These are phyloP conservation scores for Chionographis japonica DNA, from an alignment of 106 monocot genomes.

Conservation along the genomic window DNA sequence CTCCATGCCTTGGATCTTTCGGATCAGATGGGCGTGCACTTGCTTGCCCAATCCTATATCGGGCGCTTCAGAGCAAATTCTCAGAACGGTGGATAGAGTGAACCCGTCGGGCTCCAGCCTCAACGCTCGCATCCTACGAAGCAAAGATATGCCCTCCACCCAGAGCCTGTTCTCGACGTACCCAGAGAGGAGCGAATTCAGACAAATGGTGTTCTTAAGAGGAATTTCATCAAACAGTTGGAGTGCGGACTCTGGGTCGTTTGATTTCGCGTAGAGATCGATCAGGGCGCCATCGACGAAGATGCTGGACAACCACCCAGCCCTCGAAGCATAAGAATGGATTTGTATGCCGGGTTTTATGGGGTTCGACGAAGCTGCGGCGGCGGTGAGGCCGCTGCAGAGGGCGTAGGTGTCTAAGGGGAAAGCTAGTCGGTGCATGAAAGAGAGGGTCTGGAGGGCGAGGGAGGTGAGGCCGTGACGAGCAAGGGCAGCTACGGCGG, in stretches of 20 bases:
- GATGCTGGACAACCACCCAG: conserved; percentile 19
- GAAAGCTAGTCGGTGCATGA: conserved; percentile 12
- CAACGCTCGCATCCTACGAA: conserved; percentile 2
- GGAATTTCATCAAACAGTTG: conserved; percentile 29
- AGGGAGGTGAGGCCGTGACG: conserved; percentile 16
- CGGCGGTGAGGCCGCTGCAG: conserved; percentile 29
- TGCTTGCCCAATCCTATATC: conserved; percentile 15
- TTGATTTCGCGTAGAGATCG: conserved; percentile 10
- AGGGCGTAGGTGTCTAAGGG: conserved; percentile 20
- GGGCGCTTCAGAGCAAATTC: conserved; percentile 20
- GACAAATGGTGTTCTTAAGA: conserved; percentile 14
- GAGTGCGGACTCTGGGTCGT: background rate
- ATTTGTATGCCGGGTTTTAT: conserved; percentile 6
- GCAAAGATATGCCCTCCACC: conserved; percentile 14
- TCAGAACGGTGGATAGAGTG: conserved; percentile 12
- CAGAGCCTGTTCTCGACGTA: conserved; percentile 10
- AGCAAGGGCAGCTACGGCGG: conserved; percentile 5
- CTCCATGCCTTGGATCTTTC: background rate
- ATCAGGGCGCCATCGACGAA: conserved; percentile 34
- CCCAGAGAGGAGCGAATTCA: conserved; percentile 22
- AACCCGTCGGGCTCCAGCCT: conserved; percentile 17
- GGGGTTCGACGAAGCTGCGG: background rate
- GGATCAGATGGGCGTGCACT: conserved; percentile 19
- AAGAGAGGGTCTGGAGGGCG: conserved; percentile 9
- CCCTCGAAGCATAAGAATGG: conserved; percentile 15